These are phyloP conservation scores for Plasmodium inui DNA, from an alignment of 169 alveolate genomes.

Conservation along the genomic window DNA sequence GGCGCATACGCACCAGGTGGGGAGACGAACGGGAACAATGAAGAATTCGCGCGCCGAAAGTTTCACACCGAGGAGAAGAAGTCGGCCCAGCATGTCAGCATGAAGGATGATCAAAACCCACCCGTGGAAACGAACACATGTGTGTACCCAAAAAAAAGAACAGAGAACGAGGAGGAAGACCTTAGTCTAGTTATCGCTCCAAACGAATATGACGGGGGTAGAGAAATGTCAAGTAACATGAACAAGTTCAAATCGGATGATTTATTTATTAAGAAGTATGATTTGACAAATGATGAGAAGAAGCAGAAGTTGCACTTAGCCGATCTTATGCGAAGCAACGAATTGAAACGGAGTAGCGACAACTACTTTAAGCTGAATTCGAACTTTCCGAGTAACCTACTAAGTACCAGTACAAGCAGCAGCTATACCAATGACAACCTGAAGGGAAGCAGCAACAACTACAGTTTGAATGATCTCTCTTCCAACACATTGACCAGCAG, in stretches of 20 bases:
- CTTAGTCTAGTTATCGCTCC: background rate
- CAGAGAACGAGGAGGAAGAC: background rate
- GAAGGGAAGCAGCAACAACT: constrained; percentile 11
- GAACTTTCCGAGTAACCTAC: constrained; percentile 51
- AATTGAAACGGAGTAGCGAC: constrained; percentile 21
- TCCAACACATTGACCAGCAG: constrained; percentile 38
- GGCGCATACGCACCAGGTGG: background rate
- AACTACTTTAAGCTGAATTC: constrained; percentile 45
- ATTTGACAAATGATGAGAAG: constrained; percentile 17
- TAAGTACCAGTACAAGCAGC: constrained; percentile 69
- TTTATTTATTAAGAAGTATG: constrained; percentile 1
- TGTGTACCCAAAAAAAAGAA: background rate
- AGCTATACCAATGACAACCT: constrained; percentile 58
- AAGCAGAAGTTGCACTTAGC: constrained; percentile 17
- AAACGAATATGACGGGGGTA: background rate
- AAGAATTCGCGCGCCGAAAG: background rate
- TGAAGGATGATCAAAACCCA: background rate
- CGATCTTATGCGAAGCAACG: constrained; percentile 35
- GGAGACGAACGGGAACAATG: background rate
- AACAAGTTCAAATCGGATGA: constrained; percentile 32
- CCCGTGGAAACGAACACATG: background rate
- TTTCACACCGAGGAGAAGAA: background rate
- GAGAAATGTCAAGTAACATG: background rate
- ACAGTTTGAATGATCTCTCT: constrained; percentile 19
- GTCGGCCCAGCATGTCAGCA: background rate